phyloP scores from a whole-genome alignment of 2,329 filamentous ascomycete genomes.

The Verticillium dahliae region DNA sequence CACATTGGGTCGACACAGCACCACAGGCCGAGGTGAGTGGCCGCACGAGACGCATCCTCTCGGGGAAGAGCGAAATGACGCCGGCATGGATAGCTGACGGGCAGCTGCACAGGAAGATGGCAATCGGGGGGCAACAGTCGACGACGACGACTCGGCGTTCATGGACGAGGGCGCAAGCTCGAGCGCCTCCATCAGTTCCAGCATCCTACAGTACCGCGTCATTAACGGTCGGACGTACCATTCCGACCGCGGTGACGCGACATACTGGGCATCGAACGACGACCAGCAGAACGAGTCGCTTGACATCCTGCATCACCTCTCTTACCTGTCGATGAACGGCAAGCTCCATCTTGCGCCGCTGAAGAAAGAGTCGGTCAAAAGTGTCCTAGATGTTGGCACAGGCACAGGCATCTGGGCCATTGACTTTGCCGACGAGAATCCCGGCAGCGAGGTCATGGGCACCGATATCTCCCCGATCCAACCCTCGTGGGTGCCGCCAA shows the following conservation, averaged over 20 bases:
- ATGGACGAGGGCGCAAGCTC: conserved; percentile 3
- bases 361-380: conserved; percentile 19
- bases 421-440: conserved; percentile 37
- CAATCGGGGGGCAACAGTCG: neutral
- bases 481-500: conserved; percentile 48
- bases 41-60: neutral
- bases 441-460: conserved; percentile 38
- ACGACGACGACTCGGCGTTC: conserved; percentile 9
- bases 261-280: conserved; percentile 24
- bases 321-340: conserved; percentile 14
- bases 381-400: conserved; percentile 42
- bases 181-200: conserved; percentile 20
- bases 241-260: conserved; percentile 16
- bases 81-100: neutral
- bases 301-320: conserved; percentile 21
- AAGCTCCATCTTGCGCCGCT: conserved; percentile 18
- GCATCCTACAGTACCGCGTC: conserved; percentile 21
- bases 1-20: neutral
- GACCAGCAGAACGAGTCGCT: conserved; percentile 21
- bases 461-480: conserved; percentile 54
- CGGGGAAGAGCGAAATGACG: no score
- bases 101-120: neutral
- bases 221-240: conserved; percentile 24
- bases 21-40: neutral
- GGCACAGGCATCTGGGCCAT: conserved; percentile 55